Evolutionary conservation across 2,329 filamentous ascomycete genomes (phyloP).

Genomic region (Fusarium sp.): DNA sequence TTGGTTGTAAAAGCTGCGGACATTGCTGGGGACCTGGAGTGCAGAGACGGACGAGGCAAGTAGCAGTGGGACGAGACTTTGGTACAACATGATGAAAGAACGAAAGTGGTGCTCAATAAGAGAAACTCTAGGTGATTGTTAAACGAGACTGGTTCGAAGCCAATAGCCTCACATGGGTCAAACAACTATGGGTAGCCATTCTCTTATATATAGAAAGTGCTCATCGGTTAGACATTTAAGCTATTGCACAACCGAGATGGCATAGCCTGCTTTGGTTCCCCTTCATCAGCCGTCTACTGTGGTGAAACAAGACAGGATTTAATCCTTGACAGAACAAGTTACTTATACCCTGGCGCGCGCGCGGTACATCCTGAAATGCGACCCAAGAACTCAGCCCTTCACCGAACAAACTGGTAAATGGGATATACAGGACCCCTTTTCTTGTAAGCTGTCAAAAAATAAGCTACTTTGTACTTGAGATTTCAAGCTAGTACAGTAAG

Average conservation of each 20-base stretch:
- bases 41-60: conserved; percentile 13
- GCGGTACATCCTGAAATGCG: background rate
- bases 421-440: background rate
- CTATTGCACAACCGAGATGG: background rate
- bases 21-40: conserved; percentile 20
- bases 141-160: background rate
- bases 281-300: conserved; percentile 2
- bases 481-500: too few species aligned
- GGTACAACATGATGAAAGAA: background rate
- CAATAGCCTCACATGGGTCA: too few species aligned
- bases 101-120: background rate
- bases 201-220: background rate
- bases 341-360: background rate
- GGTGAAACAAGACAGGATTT: conserved; percentile 8
- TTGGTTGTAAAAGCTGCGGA: conserved; percentile 27
- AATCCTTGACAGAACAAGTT: background rate
- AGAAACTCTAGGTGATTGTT: background rate
- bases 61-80: conserved; percentile 13
- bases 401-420: background rate
- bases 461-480: too few species aligned
- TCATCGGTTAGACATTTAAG: background rate
- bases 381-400: background rate
- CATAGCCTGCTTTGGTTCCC: background rate
- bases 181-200: background rate
- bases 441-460: too few species aligned